Conservation (phyloP, 805 yeast genomes). For the Ogataea polymorpha region DNA sequence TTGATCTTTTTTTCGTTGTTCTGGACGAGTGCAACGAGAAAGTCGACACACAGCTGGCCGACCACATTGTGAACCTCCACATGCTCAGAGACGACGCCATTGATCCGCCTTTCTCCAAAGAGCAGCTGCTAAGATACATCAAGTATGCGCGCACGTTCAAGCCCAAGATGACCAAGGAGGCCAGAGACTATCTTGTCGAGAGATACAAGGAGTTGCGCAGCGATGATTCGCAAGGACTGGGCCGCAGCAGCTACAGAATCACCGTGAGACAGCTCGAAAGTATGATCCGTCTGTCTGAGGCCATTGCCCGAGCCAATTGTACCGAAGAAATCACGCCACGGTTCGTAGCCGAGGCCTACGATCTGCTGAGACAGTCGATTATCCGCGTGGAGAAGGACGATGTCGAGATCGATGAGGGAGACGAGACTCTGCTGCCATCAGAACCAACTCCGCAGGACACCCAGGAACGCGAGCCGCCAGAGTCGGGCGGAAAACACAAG, state of each 20-base stretch:
- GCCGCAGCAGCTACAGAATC: slow-evolving; percentile 84
- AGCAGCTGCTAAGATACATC: slow-evolving; percentile 83
- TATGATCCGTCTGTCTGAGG: slow-evolving; percentile 89
- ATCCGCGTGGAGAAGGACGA: slow-evolving; percentile 94
- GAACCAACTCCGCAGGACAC: slow-evolving; percentile 11
- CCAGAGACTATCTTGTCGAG: slow-evolving; percentile 71
- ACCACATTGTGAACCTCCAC: slow-evolving; percentile 89
- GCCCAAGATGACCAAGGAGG: slow-evolving; percentile 80
- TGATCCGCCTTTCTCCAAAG: slow-evolving; percentile 83
- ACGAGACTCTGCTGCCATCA: slow-evolving; percentile 32
- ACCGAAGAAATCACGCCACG: slow-evolving; percentile 79
- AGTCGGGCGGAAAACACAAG: slow-evolving; percentile 32
- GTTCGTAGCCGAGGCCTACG: slow-evolving; percentile 92
- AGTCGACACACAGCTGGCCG: slow-evolving; percentile 84
- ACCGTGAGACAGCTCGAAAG: slow-evolving; percentile 97
- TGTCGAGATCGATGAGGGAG: slow-evolving; percentile 59
- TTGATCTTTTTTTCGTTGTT: slow-evolving; percentile 91
- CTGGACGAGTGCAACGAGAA: slow-evolving; percentile 92
- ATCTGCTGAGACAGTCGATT: slow-evolving; percentile 82
- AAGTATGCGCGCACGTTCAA: slow-evolving; percentile 90
- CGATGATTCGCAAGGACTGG: slow-evolving; percentile 87
- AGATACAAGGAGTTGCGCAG: slow-evolving; percentile 82
- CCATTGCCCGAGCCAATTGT: slow-evolving; percentile 96
- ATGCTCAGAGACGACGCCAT: slow-evolving; percentile 89
- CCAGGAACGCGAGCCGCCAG: slow-evolving; percentile 4